Percentiles rank a stretch among this genome's conserved stretches.
Conservation (phyloP, 305 asterid genomes). For the Fraxinus platypoda region DNA sequence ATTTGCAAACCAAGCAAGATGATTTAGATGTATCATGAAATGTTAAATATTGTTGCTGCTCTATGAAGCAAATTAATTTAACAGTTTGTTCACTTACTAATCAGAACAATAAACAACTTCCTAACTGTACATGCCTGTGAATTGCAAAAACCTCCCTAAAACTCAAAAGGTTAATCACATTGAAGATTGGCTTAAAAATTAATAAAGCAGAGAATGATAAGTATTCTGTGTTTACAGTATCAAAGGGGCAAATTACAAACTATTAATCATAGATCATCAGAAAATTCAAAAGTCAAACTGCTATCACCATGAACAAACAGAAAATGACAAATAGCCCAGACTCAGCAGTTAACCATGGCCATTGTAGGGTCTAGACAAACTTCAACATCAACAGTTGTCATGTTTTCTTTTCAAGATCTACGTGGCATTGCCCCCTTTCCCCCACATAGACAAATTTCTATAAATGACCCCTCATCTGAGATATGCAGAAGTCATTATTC, state of each 20-base stretch:
- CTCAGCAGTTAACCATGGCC: not conserved
- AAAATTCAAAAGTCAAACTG: not conserved
- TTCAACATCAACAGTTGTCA: not conserved
- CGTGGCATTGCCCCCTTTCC: not conserved
- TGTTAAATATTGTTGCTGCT: not conserved
- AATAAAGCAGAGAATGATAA: not conserved
- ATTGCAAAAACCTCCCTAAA: not conserved
- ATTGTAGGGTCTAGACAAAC: not conserved
- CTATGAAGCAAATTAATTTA: not conserved
- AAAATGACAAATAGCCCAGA: not conserved
- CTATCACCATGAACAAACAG: not conserved
- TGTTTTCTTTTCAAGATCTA: not conserved
- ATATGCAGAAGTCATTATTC: not conserved
- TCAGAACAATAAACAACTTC: not conserved
- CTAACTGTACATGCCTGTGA: not conserved
- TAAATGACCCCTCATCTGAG: not conserved
- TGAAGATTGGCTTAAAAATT: not conserved
- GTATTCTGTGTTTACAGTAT: not conserved
- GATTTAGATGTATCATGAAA: not conserved
- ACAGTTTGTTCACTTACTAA: not conserved
- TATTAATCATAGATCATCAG: not conserved
- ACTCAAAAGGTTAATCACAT: not conserved
- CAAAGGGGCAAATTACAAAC: not conserved
- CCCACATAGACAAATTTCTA: not conserved
- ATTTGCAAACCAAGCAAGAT: not conserved